Percentiles rank a stretch among this genome's conserved stretches.
phyloP scores from a whole-genome alignment of 768 basidiomycete genomes.

The Tulasnella sp. region DNA sequence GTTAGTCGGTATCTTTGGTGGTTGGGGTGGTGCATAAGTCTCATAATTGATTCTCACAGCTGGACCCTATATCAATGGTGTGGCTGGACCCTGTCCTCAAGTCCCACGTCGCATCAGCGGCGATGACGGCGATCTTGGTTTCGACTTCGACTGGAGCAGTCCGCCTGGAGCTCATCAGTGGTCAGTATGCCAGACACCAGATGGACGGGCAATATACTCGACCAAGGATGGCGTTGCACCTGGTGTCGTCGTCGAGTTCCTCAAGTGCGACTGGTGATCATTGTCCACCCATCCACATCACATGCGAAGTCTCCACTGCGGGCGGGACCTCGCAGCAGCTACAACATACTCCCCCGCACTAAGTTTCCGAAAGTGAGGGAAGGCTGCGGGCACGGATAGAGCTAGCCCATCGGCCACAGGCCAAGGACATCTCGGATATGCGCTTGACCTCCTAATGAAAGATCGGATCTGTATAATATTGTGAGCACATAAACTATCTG shows the following conservation, averaged over 20 bases:
- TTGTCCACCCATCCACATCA: not conserved
- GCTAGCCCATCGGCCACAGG: no score
- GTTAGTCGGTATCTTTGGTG: no score
- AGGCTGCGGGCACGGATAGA: no score
- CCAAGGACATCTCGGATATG: no score
- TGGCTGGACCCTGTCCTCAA: no score
- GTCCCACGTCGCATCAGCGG: not conserved
- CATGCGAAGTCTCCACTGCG: not conserved
- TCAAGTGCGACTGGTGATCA: not conserved
- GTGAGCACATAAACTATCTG: no score
- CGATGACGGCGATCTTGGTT: not conserved
- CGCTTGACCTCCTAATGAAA: no score
- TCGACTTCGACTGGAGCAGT: not conserved
- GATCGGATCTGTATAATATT: no score
- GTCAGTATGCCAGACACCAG: not conserved
- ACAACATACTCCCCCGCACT: not conserved
- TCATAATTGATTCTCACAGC: not conserved
- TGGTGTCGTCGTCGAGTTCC: conserved; percentile 6
- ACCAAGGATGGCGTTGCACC: not conserved
- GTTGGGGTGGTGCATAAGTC: no score
- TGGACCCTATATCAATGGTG: conserved; percentile 1
- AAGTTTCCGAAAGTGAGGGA: not conserved
- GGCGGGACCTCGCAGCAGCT: not conserved
- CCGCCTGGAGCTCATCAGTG: not conserved
- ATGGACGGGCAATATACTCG: not conserved